Percentiles rank a stretch among this genome's conserved stretches.
These are phyloP conservation scores for Boletellus ananiceps DNA, from an alignment of 768 basidiomycete genomes.

Conservation along the genomic window DNA sequence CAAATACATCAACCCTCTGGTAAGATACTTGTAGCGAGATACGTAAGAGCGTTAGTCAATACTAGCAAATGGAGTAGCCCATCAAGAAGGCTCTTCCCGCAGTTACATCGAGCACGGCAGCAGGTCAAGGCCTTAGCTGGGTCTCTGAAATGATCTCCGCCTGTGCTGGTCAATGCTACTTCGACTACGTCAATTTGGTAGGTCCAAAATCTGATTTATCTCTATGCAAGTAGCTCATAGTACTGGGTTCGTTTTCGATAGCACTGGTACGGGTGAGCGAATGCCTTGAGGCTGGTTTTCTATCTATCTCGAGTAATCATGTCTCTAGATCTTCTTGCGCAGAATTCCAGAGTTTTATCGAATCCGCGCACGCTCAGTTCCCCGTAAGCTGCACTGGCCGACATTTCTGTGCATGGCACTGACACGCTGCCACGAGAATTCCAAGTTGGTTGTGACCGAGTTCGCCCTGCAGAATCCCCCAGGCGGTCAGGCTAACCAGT, in stretches of 20 bases:
- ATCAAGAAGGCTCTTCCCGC: slow-evolving; percentile 39
- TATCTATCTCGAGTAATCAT: not conserved
- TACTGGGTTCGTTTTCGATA: not conserved
- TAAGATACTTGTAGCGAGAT: slow-evolving; percentile 11
- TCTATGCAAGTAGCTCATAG: not conserved
- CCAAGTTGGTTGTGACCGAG: slow-evolving; percentile 28
- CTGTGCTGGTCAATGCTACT: slow-evolving; percentile 33
- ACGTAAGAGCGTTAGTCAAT: not conserved
- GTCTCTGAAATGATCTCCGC: slow-evolving; percentile 32
- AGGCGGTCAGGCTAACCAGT: slow-evolving; percentile 30
- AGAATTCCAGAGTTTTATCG: slow-evolving; percentile 27
- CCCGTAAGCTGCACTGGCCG: slow-evolving; percentile 15
- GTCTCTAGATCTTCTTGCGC: slow-evolving; percentile 21
- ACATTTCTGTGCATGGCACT: not conserved
- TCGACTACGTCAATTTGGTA: slow-evolving; percentile 35
- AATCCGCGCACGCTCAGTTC: slow-evolving; percentile 26
- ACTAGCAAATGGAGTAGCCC: slow-evolving; percentile 14
- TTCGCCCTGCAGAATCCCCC: slow-evolving; percentile 32
- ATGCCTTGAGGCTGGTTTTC: not conserved
- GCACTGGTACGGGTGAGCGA: slow-evolving; percentile 30
- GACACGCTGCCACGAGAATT: slow-evolving; percentile 12
- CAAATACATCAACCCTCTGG: slow-evolving; percentile 34
- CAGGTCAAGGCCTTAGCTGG: slow-evolving; percentile 36
- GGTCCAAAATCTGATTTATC: not conserved
- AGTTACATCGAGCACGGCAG: slow-evolving; percentile 29